Percentiles rank a stretch among this genome's conserved stretches.
These are phyloP conservation scores for Apiospora phragmitis DNA, from an alignment of 2,329 filamentous ascomycete species.

Conservation along the genomic window DNA sequence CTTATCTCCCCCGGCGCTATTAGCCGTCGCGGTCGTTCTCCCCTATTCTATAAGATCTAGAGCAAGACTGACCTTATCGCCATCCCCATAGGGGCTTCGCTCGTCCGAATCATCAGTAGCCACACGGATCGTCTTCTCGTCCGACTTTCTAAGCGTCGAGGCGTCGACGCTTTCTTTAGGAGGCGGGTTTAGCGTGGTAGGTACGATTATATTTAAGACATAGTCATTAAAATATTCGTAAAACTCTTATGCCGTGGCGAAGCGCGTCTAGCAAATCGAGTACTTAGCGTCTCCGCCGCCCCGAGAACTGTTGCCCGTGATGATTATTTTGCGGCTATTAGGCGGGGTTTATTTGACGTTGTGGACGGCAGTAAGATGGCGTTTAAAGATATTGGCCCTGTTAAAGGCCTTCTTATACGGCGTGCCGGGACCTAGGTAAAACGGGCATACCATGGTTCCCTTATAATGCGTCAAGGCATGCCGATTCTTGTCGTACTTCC, in stretches of 20 bases:
- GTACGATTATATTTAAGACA: slow-evolving; percentile 59
- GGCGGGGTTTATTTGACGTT: slow-evolving; percentile 91
- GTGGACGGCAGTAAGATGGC: slow-evolving; percentile 87
- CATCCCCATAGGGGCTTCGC: not conserved
- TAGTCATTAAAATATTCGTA: slow-evolving; percentile 88
- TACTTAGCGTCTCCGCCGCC: slow-evolving; percentile 72
- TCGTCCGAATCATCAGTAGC: slow-evolving; percentile 1
- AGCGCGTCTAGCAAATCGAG: slow-evolving; percentile 81
- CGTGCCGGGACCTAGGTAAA: slow-evolving; percentile 86
- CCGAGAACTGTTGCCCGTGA: slow-evolving; percentile 30
- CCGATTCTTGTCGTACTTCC: slow-evolving; percentile 95
- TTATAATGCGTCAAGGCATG: slow-evolving; percentile 96
- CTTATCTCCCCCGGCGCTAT: slow-evolving; percentile 23
- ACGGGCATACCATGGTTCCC: slow-evolving; percentile 94
- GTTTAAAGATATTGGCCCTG: slow-evolving; percentile 89
- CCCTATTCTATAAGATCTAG: slow-evolving; percentile 20
- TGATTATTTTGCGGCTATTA: slow-evolving; percentile 76
- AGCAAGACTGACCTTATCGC: slow-evolving; percentile 9
- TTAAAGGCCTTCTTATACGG: slow-evolving; percentile 94
- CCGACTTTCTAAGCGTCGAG: slow-evolving; percentile 17
- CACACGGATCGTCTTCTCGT: slow-evolving; percentile 11
- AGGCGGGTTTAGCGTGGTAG: slow-evolving; percentile 39
- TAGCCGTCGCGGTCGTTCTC: not conserved
- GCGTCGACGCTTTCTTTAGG: slow-evolving; percentile 23
- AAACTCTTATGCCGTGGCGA: slow-evolving; percentile 88